Evolutionary conservation across 148 eudicot genomes (phyloP).

Genomic region (Arbutus unedo): DNA sequence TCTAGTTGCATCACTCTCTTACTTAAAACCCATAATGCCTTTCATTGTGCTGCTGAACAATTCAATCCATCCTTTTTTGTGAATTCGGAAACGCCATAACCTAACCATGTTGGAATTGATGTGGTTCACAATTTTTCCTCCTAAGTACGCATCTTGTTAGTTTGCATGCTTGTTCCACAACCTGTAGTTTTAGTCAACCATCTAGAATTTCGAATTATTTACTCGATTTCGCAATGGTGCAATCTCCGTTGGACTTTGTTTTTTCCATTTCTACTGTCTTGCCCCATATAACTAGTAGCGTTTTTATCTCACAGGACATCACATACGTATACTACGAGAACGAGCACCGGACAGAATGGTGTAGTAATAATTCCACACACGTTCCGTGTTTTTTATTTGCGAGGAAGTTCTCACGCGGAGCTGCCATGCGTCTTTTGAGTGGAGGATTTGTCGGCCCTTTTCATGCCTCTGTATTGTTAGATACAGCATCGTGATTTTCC

Average conservation of each 20-base stretch:
- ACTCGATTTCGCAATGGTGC: background rate
- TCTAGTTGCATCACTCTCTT: background rate
- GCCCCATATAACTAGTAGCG: background rate
- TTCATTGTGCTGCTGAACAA: background rate
- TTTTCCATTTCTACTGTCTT: background rate
- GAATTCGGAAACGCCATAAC: background rate
- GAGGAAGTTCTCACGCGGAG: conserved; percentile 85
- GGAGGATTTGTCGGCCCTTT: conserved; percentile 46
- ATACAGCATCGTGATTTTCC: conserved; percentile 22
- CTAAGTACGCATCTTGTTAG: background rate
- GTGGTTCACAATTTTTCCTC: background rate
- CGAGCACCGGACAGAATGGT: conserved; percentile 90
- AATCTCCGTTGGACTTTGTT: background rate
- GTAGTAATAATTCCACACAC: conserved; percentile 60
- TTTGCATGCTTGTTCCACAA: background rate
- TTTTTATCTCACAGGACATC: conserved; percentile 50
- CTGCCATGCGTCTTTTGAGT: conserved; percentile 86
- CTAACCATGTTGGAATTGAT: background rate
- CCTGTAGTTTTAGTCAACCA: background rate
- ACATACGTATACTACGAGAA: conserved; percentile 71
- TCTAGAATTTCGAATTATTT: background rate
- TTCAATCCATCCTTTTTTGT: background rate
- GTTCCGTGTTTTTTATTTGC: conserved; percentile 84
- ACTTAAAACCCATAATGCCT: background rate
- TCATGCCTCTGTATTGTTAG: conserved; percentile 30